Percentiles rank a stretch among this genome's conserved stretches.
Evolutionary conservation across 768 basidiomycete species (phyloP).

Genomic region (Daedalea quercina): DNA sequence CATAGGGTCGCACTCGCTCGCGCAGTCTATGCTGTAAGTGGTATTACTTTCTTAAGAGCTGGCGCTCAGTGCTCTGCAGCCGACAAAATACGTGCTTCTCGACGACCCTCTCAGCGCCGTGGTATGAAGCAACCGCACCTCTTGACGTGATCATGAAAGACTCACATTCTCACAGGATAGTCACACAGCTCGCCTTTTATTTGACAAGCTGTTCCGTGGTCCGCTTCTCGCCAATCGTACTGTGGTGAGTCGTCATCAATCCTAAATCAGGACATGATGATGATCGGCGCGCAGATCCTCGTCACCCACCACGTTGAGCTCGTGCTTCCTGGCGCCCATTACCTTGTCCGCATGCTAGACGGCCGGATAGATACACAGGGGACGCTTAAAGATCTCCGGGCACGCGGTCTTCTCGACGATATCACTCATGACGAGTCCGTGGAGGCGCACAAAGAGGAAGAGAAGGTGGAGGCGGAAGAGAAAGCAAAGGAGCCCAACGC

Average conservation of each 20-base stretch:
- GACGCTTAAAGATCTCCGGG: conserved; percentile 54
- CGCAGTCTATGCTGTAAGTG: conserved; percentile 69
- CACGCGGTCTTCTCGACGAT: conserved; percentile 52
- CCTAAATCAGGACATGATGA: neutral
- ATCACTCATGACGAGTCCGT: conserved; percentile 50
- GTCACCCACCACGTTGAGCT: conserved; percentile 86
- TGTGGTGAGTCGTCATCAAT: conserved; percentile 35
- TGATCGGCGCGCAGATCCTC: conserved; percentile 35
- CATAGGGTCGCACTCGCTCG: conserved; percentile 75
- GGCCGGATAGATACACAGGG: conserved; percentile 78
- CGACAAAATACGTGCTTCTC: conserved; percentile 46
- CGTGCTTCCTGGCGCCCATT: conserved; percentile 65
- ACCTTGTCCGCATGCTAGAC: conserved; percentile 74
- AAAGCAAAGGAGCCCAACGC: conserved; percentile 17
- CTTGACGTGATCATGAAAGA: neutral
- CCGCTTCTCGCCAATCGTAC: conserved; percentile 63
- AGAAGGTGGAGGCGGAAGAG: conserved; percentile 11
- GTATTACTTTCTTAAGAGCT: neutral
- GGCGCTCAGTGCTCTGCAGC: conserved; percentile 5
- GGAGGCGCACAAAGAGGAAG: conserved; percentile 39
- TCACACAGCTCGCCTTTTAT: conserved; percentile 58
- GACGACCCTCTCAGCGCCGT: conserved; percentile 83
- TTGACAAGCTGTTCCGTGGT: conserved; percentile 59
- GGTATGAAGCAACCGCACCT: conserved; percentile 36
- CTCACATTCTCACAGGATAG: conserved; percentile 41